Evolutionary conservation across 2,329 filamentous ascomycete genomes (phyloP).

Genomic region (Talaromyces sp.): DNA sequence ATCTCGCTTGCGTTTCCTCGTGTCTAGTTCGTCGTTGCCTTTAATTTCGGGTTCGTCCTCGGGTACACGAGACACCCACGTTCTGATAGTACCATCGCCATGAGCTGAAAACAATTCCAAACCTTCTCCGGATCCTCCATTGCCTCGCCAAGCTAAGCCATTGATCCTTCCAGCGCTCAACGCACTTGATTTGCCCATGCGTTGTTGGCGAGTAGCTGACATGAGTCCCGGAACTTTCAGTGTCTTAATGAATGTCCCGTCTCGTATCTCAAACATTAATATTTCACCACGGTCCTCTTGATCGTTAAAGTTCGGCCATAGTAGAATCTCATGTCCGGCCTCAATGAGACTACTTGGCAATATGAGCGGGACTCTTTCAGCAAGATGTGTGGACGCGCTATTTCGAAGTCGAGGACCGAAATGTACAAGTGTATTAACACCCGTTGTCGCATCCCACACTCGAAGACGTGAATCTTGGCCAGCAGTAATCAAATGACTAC

Average conservation of each 20-base stretch:
- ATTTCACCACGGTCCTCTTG: slow-evolving; percentile 66
- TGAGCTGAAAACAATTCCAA: slow-evolving; percentile 78
- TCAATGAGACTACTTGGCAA: slow-evolving; percentile 59
- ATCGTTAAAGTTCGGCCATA: slow-evolving; percentile 75
- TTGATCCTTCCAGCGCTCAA: slow-evolving; percentile 64
- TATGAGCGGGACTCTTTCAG: slow-evolving; percentile 59
- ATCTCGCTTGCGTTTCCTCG: slow-evolving; percentile 67
- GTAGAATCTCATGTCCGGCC: slow-evolving; percentile 62
- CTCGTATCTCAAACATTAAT: slow-evolving; percentile 72
- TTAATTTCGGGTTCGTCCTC: slow-evolving; percentile 45
- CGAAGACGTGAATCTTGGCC: slow-evolving; percentile 81
- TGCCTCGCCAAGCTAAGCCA: slow-evolving; percentile 70
- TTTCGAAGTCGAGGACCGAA: slow-evolving; percentile 84
- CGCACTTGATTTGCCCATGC: slow-evolving; percentile 42
- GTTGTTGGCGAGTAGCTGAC: slow-evolving; percentile 35
- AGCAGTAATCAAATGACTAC: slow-evolving; percentile 69
- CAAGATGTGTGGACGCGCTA: slow-evolving; percentile 54
- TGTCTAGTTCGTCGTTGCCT: slow-evolving; percentile 49
- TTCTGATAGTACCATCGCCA: slow-evolving; percentile 75
- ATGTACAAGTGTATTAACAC: slow-evolving; percentile 81
- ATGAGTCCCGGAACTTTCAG: slow-evolving; percentile 62
- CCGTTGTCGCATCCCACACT: slow-evolving; percentile 78
- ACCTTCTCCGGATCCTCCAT: slow-evolving; percentile 53
- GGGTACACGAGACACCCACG: slow-evolving; percentile 65
- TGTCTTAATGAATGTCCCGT: slow-evolving; percentile 68